Percentiles rank a stretch among this genome's conserved stretches.
phyloP scores from a whole-genome alignment of 164 flowering plant species.

The Taxillus chinensis region DNA sequence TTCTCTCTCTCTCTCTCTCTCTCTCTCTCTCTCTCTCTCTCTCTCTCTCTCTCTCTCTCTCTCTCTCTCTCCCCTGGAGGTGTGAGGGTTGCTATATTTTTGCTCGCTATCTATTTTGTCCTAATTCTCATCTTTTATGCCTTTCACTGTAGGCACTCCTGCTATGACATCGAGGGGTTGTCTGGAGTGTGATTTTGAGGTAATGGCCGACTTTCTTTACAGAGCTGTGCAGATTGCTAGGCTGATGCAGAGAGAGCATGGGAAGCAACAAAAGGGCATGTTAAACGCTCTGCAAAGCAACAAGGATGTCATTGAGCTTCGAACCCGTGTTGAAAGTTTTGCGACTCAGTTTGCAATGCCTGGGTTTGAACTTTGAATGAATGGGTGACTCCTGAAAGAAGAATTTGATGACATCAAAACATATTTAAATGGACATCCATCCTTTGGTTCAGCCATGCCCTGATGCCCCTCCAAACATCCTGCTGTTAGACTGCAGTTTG shows the following conservation, averaged over 20 bases:
- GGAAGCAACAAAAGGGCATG: slow-evolving; percentile 21
- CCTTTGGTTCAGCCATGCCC: neutral
- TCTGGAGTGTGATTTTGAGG: slow-evolving; percentile 29
- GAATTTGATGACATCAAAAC: neutral
- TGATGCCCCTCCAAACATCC: neutral
- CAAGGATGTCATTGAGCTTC: slow-evolving; percentile 24
- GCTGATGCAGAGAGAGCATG: slow-evolving; percentile 19
- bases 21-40: neutral
- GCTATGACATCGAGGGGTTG: slow-evolving; percentile 35
- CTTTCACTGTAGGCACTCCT: slow-evolving; percentile 19
- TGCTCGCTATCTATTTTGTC: neutral
- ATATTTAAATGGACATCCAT: neutral
- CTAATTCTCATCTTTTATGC: neutral
- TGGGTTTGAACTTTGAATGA: slow-evolving; percentile 16
- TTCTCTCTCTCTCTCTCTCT: neutral
- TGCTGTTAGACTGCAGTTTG: too few species aligned
- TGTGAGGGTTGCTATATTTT: too few species aligned
- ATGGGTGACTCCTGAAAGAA: neutral
- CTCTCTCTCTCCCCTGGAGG: too few species aligned
- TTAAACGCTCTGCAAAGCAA: slow-evolving; percentile 21
- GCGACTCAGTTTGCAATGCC: slow-evolving; percentile 33
- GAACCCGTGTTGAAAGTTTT: slow-evolving; percentile 23
- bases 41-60: neutral
- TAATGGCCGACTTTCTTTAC: slow-evolving; percentile 22
- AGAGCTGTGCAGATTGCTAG: slow-evolving; percentile 23